A percentile compares a stretch with the other conserved stretches of the same genome.
Evolutionary conservation across 2,329 filamentous ascomycete species (phyloP).

Genomic region (Trichoderma asperellum): DNA sequence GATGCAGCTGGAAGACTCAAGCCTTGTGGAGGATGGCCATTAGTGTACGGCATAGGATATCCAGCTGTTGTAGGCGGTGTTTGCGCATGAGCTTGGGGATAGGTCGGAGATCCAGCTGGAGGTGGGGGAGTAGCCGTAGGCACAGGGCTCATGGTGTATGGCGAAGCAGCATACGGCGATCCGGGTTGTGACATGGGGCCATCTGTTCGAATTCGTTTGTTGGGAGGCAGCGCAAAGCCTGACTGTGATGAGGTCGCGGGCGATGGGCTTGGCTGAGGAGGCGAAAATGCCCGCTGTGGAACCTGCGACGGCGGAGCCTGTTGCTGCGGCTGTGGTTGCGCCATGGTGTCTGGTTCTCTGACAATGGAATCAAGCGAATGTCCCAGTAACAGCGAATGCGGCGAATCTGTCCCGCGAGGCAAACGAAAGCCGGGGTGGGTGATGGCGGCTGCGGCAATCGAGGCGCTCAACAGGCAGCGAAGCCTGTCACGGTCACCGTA

Average conservation of each 20-base stretch:
- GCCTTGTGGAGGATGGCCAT: conserved; percentile 44
- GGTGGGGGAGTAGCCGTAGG: conserved; percentile 48
- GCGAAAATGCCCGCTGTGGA: conserved; percentile 63
- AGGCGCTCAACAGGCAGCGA: conserved; percentile 51
- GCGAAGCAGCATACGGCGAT: conserved; percentile 62
- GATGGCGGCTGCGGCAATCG: conserved; percentile 25
- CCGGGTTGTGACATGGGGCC: conserved; percentile 69
- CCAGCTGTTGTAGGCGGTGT: conserved; percentile 40
- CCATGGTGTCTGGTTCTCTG: conserved; percentile 48
- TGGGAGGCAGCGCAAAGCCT: conserved; percentile 64
- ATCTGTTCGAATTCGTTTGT: conserved; percentile 65
- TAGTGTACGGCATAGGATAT: conserved; percentile 46
- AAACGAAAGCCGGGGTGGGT: conserved; percentile 16
- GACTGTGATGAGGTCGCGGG: conserved; percentile 60
- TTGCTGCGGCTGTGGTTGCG: conserved; percentile 64
- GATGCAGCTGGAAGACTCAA: conserved; percentile 42
- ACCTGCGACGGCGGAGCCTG: conserved; percentile 58
- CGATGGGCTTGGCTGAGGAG: conserved; percentile 64
- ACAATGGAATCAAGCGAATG: not conserved
- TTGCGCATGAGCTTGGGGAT: conserved; percentile 41
- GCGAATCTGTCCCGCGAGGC: conserved; percentile 18
- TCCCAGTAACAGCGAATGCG: not conserved
- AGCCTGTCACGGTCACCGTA: conserved; percentile 53
- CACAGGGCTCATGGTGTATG: conserved; percentile 54
- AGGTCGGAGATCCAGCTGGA: conserved; percentile 44